A percentile compares a stretch with the other conserved stretches of the same genome.
Evolutionary conservation across 2,329 filamentous ascomycete genomes (phyloP).

Genomic region (Penicillium sp.): DNA sequence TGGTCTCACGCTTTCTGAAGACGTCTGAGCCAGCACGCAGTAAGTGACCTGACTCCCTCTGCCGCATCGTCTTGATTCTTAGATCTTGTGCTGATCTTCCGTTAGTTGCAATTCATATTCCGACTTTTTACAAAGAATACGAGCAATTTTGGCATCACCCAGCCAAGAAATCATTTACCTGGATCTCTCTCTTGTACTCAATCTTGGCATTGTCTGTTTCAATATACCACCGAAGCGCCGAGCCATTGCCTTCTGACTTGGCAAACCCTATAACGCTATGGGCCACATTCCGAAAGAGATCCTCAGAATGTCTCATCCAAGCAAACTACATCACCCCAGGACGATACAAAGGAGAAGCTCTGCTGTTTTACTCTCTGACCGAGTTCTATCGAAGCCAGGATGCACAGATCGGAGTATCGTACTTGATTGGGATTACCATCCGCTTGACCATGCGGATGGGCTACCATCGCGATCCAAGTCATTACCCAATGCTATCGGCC

Average conservation of each 20-base stretch:
- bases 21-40: constrained; percentile 34
- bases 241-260: constrained; percentile 23
- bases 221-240: constrained; percentile 26
- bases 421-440: constrained; percentile 58
- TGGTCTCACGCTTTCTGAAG: constrained; percentile 38
- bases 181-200: constrained; percentile 34
- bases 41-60: constrained; percentile 13
- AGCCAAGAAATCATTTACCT: constrained; percentile 28
- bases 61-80: background rate
- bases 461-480: constrained; percentile 59
- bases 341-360: constrained; percentile 34
- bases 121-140: constrained; percentile 38
- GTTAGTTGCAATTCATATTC: constrained; percentile 33
- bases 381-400: constrained; percentile 36
- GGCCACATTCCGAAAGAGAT: constrained; percentile 53
- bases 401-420: constrained; percentile 55
- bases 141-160: constrained; percentile 35
- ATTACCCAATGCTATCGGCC: constrained; percentile 55
- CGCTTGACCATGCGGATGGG: constrained; percentile 65
- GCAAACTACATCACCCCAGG: constrained; percentile 37
- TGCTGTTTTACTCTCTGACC: constrained; percentile 31
- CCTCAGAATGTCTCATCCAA: constrained; percentile 36
- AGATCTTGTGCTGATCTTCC: background rate
- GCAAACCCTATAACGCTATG: constrained; percentile 22
- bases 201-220: constrained; percentile 31